Base-by-base conservation (phyloP, 2,329 filamentous ascomycete genomes). In the Cytospora chrysosperma region DNA sequence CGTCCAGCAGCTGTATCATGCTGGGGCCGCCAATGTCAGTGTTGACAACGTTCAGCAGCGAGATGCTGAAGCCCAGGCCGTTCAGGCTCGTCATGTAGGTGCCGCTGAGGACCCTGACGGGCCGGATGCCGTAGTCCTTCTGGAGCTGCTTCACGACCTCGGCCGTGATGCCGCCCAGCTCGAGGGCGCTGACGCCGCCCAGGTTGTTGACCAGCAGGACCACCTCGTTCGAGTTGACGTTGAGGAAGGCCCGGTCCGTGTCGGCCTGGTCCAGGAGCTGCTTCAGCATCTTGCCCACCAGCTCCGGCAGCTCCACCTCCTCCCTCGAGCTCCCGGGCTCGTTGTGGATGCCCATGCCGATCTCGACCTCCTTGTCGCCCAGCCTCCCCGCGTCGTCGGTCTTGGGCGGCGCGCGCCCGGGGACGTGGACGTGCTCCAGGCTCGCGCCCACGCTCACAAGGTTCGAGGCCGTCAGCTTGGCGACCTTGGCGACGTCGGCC, bases 361-460 rank as follows among this genome's bases (percentile, higher is more conserved):
- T 77, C 74, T 88, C 86, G 28, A 87, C 83, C 72, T 88, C 83
- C 47, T 79, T 82, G 3, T 69, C 75, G 54, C 77, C 81, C 63
- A 94, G 76, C 30, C 87, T 86, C 27, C 86, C 84, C 13, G 79
- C 80, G 51, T 81, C 81, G 0, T 72, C 70, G 13, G 69, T 67
- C 67, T 86, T 83, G 0, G 78, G 75, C 8, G 79, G 72, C 1
- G 80, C 84, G 65, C 93, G 84, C 4, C 94, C 93, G 0, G 94
- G 94, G 0, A 97, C 91, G 73, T 97, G 94, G n/a, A 97, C 93
- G 73, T 96, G 93, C 67, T 90, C 89, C 50, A 97, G 78, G 59
- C 91, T 94, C 3, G 91, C 90, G 19, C 93, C 94, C 26, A 97
- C 91, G 50, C 90, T 93, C 37, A 96, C 90, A 8, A 94, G 77